These are phyloP conservation scores for Papiliotrema nemorosa DNA, from an alignment of 1,284 basidiomycete species.

Conservation along the genomic window DNA sequence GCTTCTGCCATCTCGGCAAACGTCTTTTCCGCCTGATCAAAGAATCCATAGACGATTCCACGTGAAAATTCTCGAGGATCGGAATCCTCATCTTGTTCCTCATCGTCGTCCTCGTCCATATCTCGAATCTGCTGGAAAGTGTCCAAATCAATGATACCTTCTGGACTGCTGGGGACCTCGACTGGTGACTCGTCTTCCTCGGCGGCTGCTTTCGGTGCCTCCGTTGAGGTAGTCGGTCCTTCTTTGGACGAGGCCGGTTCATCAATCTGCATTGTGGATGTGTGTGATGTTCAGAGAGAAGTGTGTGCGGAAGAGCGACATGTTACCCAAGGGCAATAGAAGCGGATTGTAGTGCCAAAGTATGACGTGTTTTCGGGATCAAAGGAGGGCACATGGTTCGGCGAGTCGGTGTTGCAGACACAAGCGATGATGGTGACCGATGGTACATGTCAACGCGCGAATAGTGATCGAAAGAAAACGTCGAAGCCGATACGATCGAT, in stretches of 20 bases:
- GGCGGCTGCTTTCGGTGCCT: neutral
- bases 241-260: neutral
- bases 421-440: no score
- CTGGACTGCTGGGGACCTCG: neutral
- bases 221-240: neutral
- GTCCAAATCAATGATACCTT: constrained; percentile 64
- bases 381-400: no score
- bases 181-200: neutral
- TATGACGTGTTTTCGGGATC: no score
- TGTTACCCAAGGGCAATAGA: no score
- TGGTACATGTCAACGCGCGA: no score
- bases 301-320: no score
- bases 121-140: constrained; percentile 82
- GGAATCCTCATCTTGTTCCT: constrained; percentile 26
- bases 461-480: no score
- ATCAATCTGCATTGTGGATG: no score
- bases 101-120: constrained; percentile 71
- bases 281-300: no score
- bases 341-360: no score
- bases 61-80: constrained; percentile 65
- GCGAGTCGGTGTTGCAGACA: no score
- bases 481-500: no score
- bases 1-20: constrained; percentile 74
- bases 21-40: constrained; percentile 69
- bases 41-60: constrained; percentile 75